A percentile compares a stretch with the other conserved stretches of the same genome.
These are phyloP conservation scores for Naumovozyma dairenensis DNA, from an alignment of 805 yeast species.

Conservation along the genomic window DNA sequence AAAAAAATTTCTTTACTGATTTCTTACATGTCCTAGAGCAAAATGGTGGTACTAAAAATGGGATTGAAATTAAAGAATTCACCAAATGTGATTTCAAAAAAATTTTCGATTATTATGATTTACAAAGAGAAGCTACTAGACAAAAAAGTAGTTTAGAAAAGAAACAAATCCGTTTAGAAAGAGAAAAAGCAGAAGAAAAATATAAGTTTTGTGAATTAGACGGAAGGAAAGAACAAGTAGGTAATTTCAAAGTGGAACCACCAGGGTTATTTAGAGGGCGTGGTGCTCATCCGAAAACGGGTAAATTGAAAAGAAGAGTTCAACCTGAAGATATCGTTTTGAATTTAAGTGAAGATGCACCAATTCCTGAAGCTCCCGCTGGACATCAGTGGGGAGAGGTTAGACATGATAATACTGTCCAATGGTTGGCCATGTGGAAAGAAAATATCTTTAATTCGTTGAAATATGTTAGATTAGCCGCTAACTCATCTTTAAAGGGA, in stretches of 20 bases:
- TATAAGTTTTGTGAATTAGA: constrained; percentile 72
- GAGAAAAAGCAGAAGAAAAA: constrained; percentile 68
- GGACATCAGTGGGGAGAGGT: constrained; percentile 91
- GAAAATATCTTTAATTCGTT: constrained; percentile 78
- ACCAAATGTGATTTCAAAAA: constrained; percentile 66
- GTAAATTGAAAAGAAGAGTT: constrained; percentile 79
- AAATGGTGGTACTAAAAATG: constrained; percentile 48
- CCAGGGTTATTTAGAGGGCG: constrained; percentile 95
- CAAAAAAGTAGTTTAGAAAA: constrained; percentile 62
- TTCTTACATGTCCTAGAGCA: constrained; percentile 61
- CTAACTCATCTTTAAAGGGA: constrained; percentile 84
- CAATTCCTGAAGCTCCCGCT: constrained; percentile 71
- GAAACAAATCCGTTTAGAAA: constrained; percentile 59
- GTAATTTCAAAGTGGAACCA: constrained; percentile 90
- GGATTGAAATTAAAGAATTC: constrained; percentile 45
- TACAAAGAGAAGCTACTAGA: constrained; percentile 62
- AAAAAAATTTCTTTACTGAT: constrained; percentile 77
- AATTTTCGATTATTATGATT: constrained; percentile 64
- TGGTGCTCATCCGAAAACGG: constrained; percentile 95
- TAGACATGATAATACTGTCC: constrained; percentile 77
- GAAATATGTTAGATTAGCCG: constrained; percentile 87
- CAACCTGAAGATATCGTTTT: constrained; percentile 81
- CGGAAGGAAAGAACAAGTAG: constrained; percentile 86
- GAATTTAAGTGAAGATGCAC: constrained; percentile 64
- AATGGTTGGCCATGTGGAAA: constrained; percentile 97